Evolutionary conservation across 2,329 filamentous ascomycete genomes (phyloP), one percentile per base, ranked within the genome.

Genomic region (Neophaeococcomyces aloes): DNA sequence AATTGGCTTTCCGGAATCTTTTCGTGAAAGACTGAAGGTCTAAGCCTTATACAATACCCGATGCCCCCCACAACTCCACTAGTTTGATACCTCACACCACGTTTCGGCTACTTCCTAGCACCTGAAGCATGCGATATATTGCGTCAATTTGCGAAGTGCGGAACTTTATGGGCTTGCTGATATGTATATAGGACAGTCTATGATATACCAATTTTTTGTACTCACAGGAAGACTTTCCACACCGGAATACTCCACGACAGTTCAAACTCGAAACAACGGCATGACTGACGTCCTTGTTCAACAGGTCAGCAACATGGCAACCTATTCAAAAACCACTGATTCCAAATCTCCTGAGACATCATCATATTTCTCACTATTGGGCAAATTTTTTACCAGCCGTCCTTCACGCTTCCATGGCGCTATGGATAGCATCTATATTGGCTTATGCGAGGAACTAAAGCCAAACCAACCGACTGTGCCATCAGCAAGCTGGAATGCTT

Each of bases 401-500:
- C 37, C 37, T 5, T 30, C 37, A 30, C 37, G 37, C 8, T 18
- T 39, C 5, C 18, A 13, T 7, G 18, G 18, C 17, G 4, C 21
- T 3, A 15, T 39, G 23, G 37, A 25, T 10, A 31, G 14, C 37
- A 17, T 39, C 3, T 39, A 39, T 18, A 14, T 27, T 19, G 37
- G 37, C 27, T 17, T 39, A 25, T 41, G 38, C 17, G 14, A 32
- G 14, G 38, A 41, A 33, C 19, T 41, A 7, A 29, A 41, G 29
- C 38, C 38, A 19, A 15, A 41, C 31, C 5, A 33, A 13, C n/a
- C 31, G 7, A 5, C 5, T 23, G 3, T 34, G 15, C 23, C 39
- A 30, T 15, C 19, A 3, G 39, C 33, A 18, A n/a, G 27, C 7
- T 42, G 39, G 31, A 42, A 42, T 18, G 39, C 31, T 34, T 39